Evolutionary conservation across 805 yeast genomes (phyloP).

Genomic region (Nakazawaea ishiwadae): DNA sequence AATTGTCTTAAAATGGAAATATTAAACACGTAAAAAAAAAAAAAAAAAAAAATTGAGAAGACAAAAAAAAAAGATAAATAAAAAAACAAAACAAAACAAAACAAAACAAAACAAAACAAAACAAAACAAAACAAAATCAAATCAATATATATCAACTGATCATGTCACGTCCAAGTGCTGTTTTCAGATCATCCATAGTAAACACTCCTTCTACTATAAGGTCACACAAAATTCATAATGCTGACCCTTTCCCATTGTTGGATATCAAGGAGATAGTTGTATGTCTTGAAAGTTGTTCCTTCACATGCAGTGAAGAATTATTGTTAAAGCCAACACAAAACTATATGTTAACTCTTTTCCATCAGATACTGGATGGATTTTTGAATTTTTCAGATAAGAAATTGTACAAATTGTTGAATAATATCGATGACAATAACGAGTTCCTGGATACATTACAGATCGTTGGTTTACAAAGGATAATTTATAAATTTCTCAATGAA

Average conservation of each 20-base stretch:
- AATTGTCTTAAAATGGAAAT: too few relatives aligned
- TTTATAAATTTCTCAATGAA: constrained; percentile 57
- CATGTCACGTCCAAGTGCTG: constrained; percentile 33
- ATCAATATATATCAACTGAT: background rate
- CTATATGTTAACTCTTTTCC: constrained; percentile 27
- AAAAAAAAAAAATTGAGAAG: too few relatives aligned
- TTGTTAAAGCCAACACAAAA: constrained; percentile 25
- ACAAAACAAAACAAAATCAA: background rate
- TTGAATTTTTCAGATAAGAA: constrained; percentile 27
- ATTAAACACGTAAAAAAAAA: too few relatives aligned
- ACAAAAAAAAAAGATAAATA: too few relatives aligned
- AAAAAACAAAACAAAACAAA: too few relatives aligned
- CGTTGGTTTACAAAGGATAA: constrained; percentile 53
- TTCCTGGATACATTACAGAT: constrained; percentile 38
- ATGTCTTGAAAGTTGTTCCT: constrained; percentile 12
- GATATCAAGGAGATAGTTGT: constrained; percentile 25
- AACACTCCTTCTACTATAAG: constrained; percentile 19
- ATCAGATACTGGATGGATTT: constrained; percentile 30
- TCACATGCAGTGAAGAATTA: constrained; percentile 21
- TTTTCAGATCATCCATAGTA: constrained; percentile 20
- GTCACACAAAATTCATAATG: constrained; percentile 14
- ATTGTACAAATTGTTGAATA: constrained; percentile 21
- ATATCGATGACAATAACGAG: constrained; percentile 16
- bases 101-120: too few relatives aligned
- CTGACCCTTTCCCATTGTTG: constrained; percentile 26